These are phyloP conservation scores for Aspergillus sp. DNA, from an alignment of 2,329 filamentous ascomycete species.

Conservation along the genomic window DNA sequence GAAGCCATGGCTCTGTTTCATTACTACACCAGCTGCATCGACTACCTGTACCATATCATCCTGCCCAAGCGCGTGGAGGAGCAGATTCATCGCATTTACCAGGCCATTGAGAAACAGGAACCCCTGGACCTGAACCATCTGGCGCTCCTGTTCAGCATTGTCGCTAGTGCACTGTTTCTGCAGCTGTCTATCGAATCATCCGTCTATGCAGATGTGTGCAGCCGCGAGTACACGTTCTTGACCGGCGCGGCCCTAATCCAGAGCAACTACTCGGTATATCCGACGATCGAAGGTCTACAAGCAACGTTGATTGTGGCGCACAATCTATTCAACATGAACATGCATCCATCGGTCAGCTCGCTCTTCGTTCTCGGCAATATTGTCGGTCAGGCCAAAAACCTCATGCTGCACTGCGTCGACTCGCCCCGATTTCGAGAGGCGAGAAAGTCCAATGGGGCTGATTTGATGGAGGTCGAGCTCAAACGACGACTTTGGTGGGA, in stretches of 20 bases:
- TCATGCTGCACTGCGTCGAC: constrained; percentile 32
- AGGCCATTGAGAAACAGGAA: constrained; percentile 10
- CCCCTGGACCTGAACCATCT: constrained; percentile 18
- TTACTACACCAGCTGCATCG: constrained; percentile 27
- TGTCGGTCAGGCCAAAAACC: constrained; percentile 24
- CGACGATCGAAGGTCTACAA: constrained; percentile 27
- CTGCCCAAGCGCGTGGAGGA: constrained; percentile 16
- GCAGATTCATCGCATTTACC: constrained; percentile 25
- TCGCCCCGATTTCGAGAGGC: constrained; percentile 11
- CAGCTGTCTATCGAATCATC: constrained; percentile 14
- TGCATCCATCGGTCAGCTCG: constrained; percentile 14
- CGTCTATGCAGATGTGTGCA: constrained; percentile 13
- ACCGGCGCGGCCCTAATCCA: constrained; percentile 25
- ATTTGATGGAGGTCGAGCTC: constrained; percentile 26
- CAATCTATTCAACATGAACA: constrained; percentile 19
- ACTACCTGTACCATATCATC: constrained; percentile 31
- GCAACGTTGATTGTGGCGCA: constrained; percentile 24
- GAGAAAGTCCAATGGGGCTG: constrained; percentile 8
- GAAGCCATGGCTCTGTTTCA: constrained; percentile 24
- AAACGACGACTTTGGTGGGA: constrained; percentile 40
- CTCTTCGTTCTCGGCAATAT: constrained; percentile 19
- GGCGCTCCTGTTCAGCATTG: constrained; percentile 28
- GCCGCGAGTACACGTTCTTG: constrained; percentile 21
- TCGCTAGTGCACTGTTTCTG: constrained; percentile 23
- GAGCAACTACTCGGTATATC: constrained; percentile 21